Evolutionary conservation across 2,329 filamentous ascomycete species (phyloP).

Genomic region (Nothopassalora personata): DNA sequence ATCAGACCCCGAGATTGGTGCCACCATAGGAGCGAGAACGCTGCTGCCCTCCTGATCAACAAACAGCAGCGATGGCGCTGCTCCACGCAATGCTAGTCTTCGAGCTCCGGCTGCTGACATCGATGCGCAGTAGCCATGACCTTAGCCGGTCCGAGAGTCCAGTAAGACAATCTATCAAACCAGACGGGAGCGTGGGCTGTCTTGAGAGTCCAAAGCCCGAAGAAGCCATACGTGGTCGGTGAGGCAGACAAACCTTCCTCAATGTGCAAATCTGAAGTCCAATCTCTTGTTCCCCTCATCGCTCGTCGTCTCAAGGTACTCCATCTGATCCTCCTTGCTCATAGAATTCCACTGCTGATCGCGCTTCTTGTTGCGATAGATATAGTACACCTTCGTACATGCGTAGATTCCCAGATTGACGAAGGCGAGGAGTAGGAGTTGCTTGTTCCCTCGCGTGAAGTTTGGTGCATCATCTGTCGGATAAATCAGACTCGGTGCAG

Average conservation of each 20-base stretch:
- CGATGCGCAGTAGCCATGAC: no score
- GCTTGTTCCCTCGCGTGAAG: conserved; percentile 39
- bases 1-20: no score
- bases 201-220: no score
- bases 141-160: no score
- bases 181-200: no score
- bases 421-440: conserved; percentile 24
- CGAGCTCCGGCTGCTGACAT: no score
- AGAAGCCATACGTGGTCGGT: no score
- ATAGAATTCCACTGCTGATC: conserved; percentile 36
- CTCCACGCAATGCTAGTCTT: no score
- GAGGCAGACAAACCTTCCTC: not conserved
- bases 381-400: conserved; percentile 30
- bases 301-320: conserved; percentile 32
- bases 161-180: no score
- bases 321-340: conserved; percentile 26
- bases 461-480: conserved; percentile 41
- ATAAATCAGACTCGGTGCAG: conserved; percentile 24
- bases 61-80: no score
- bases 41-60: no score
- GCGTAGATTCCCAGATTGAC: conserved; percentile 28
- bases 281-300: conserved; percentile 34
- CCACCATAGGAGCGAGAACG: no score
- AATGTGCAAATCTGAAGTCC: conserved; percentile 31
- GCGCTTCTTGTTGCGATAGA: conserved; percentile 12